phyloP scores from a whole-genome alignment of 2,329 filamentous ascomycete species.

The Waltergamsia citrina region DNA sequence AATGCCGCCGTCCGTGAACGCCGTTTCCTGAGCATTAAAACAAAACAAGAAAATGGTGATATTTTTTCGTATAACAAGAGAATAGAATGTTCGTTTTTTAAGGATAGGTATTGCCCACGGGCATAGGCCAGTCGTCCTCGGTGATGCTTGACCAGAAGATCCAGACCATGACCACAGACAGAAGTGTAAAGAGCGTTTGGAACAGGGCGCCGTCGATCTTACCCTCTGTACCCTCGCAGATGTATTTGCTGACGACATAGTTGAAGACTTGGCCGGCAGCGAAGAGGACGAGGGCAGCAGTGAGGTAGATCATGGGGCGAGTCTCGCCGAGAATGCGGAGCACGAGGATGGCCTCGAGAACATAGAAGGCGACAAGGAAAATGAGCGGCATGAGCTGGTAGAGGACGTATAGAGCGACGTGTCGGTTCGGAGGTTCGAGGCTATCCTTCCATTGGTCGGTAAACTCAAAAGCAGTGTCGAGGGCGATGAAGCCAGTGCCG shows the following conservation, averaged over 20 bases:
- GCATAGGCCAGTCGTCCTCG: conserved; percentile 62
- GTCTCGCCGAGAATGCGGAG: conserved; percentile 77
- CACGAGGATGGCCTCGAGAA: conserved; percentile 77
- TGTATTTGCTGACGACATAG: conserved; percentile 84
- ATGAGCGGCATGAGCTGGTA: conserved; percentile 86
- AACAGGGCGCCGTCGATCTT: conserved; percentile 92
- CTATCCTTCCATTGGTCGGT: conserved; percentile 67
- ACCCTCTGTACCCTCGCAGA: conserved; percentile 73
- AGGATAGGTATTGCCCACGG: conserved; percentile 31
- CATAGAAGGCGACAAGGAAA: conserved; percentile 80
- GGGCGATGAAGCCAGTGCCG: conserved; percentile 88
- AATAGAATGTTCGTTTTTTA: background rate
- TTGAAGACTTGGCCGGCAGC: conserved; percentile 92
- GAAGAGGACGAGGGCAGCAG: conserved; percentile 68
- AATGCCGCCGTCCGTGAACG: conserved; percentile 2
- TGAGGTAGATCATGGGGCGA: conserved; percentile 86
- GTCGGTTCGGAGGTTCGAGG: conserved; percentile 49
- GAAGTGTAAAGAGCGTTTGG: conserved; percentile 82
- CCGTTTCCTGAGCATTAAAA: conserved; percentile 1
- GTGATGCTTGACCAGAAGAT: conserved; percentile 98
- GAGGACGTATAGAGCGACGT: conserved; percentile 84
- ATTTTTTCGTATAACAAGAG: background rate
- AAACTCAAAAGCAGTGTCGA: conserved; percentile 85
- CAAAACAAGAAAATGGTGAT: background rate
- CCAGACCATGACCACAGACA: conserved; percentile 79